phyloP scores from a whole-genome alignment of 352 stramenopile genomes.

The Pythium chondricola region DNA sequence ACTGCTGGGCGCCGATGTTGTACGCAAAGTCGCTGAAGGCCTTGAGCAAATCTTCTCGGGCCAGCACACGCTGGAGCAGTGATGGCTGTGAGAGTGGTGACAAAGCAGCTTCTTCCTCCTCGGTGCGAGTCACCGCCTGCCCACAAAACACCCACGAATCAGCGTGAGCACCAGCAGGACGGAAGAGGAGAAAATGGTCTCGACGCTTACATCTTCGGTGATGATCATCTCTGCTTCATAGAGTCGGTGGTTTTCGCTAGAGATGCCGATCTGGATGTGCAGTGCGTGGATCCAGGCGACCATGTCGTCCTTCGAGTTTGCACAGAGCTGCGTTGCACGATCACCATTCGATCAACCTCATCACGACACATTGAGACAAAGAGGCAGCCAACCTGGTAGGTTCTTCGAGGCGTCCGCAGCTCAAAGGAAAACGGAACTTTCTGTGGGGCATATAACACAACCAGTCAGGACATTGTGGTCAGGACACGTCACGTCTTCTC shows the following conservation, averaged over 20 bases:
- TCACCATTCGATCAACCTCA: not conserved
- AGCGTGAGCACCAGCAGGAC: too few species aligned
- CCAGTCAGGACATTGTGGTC: not conserved
- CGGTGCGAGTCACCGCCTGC: slow-evolving; percentile 54
- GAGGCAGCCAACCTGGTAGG: slow-evolving; percentile 48
- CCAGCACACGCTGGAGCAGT: slow-evolving; percentile 58
- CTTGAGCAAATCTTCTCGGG: slow-evolving; percentile 71
- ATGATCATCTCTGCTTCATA: slow-evolving; percentile 83
- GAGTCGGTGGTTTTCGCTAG: slow-evolving; percentile 69
- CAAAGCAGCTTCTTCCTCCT: slow-evolving; percentile 35
- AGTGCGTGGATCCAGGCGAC: slow-evolving; percentile 76
- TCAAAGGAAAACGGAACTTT: slow-evolving; percentile 72
- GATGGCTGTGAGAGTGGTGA: slow-evolving; percentile 44
- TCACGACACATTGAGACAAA: not conserved
- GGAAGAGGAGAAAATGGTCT: too few species aligned
- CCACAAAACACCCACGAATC: too few species aligned
- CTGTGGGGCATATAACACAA: slow-evolving; percentile 19
- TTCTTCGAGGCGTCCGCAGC: slow-evolving; percentile 58
- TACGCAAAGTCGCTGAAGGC: slow-evolving; percentile 77
- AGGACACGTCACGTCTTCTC: too few species aligned
- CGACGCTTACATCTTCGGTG: slow-evolving; percentile 63
- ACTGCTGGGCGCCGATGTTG: slow-evolving; percentile 45
- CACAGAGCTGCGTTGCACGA: slow-evolving; percentile 43
- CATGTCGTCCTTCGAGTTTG: slow-evolving; percentile 75
- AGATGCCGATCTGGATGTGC: slow-evolving; percentile 74